Percentiles rank a stretch among this genome's conserved stretches.
Conservation (phyloP, 169 alveolate species). For the Besnoitia besnoiti region DNA sequence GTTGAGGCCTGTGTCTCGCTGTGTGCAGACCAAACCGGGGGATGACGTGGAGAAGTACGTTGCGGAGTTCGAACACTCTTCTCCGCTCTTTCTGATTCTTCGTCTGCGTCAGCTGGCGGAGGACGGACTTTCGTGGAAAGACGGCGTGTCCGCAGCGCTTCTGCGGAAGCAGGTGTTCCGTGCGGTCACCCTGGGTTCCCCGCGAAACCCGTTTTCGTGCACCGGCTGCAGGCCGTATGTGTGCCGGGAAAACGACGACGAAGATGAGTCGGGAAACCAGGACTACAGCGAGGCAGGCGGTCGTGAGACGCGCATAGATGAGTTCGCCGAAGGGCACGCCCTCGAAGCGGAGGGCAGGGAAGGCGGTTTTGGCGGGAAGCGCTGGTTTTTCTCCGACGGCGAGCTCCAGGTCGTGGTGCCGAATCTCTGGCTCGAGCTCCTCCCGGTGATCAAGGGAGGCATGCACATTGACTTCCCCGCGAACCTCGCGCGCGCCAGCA, state of each 20-base stretch:
- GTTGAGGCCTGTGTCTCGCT: background rate
- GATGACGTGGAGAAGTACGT: conserved; percentile 57
- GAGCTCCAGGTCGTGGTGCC: conserved; percentile 49
- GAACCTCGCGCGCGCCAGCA: background rate
- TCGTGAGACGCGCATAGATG: background rate
- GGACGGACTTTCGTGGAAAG: conserved; percentile 67
- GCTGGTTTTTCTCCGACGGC: conserved; percentile 66
- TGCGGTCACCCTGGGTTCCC: conserved; percentile 9
- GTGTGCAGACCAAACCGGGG: conserved; percentile 60
- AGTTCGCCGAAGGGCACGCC: background rate
- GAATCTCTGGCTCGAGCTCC: conserved; percentile 49
- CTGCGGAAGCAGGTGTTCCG: conserved; percentile 64
- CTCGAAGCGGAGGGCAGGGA: conserved; percentile 20
- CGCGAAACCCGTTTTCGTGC: background rate
- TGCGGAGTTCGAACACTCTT: conserved; percentile 52
- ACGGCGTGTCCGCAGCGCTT: conserved; percentile 68
- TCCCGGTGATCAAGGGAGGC: conserved; percentile 60
- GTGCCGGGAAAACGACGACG: conserved; percentile 8
- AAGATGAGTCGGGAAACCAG: background rate
- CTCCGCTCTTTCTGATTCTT: conserved; percentile 39
- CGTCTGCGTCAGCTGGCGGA: conserved; percentile 70
- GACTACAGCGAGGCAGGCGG: background rate
- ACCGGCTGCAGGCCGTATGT: background rate
- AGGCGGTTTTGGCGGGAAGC: conserved; percentile 68
- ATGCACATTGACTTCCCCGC: conserved; percentile 55